Conservation (phyloP, 2,329 filamentous ascomycete species). For the Diaporthe ampelina region DNA sequence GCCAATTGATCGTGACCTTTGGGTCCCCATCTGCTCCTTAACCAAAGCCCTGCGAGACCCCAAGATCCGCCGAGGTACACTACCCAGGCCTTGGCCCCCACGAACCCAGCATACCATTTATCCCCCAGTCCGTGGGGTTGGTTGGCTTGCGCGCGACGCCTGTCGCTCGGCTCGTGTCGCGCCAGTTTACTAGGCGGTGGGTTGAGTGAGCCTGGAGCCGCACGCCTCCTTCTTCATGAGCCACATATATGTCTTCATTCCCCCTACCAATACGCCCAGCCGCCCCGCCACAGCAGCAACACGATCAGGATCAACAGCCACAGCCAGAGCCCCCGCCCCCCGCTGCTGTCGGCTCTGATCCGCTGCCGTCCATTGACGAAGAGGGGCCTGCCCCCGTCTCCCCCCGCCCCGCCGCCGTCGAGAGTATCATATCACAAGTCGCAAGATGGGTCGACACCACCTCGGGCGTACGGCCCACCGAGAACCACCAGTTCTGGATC, state of each 20-base stretch:
- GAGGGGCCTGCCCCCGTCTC: conserved; percentile 6
- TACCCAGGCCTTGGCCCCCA: conserved; percentile 1
- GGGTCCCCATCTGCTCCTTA: not conserved
- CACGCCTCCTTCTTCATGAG: not conserved
- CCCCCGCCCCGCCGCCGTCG: conserved; percentile 2
- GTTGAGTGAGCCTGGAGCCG: conserved; percentile 24
- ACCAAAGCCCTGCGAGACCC: not conserved
- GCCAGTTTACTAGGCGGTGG: conserved; percentile 23
- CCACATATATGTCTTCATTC: conserved; percentile 35
- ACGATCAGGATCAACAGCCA: conserved; percentile 6
- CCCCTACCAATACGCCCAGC: conserved; percentile 37
- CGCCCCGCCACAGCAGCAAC: conserved; percentile 7
- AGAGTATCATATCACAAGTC: conserved; percentile 9
- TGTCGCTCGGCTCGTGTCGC: not conserved
- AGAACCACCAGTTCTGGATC: conserved; percentile 42
- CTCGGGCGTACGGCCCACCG: not conserved
- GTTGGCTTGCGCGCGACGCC: not conserved
- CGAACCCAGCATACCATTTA: not conserved
- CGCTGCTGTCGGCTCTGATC: not conserved
- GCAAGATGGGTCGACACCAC: conserved; percentile 26
- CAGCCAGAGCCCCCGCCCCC: not conserved
- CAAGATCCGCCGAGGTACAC: not conserved
- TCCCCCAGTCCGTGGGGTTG: not conserved
- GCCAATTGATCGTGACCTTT: conserved; percentile 1
- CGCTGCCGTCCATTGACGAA: not conserved